Evolutionary conservation across 1,139 yeast species (phyloP).

Genomic region (Nakaseomyces glabratus): DNA sequence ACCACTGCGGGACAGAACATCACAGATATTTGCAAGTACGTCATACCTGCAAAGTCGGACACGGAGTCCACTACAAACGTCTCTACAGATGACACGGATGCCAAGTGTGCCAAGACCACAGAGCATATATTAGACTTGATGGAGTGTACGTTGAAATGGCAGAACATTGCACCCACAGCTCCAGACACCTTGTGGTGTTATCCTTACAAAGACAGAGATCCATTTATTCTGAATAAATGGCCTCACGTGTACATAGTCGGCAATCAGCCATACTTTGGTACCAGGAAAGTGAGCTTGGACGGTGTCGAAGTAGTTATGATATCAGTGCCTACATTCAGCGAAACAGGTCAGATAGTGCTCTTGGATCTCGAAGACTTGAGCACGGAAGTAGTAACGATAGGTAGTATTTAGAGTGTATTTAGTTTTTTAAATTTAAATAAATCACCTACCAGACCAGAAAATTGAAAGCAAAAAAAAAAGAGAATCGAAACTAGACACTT

Average conservation of each 20-base stretch:
- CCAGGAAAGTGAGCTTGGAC: slow-evolving; percentile 30
- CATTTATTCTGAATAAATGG: slow-evolving; percentile 64
- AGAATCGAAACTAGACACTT: too few species aligned
- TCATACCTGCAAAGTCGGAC: slow-evolving; percentile 32
- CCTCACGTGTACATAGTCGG: slow-evolving; percentile 88
- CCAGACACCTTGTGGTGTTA: slow-evolving; percentile 92
- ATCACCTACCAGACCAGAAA: too few species aligned
- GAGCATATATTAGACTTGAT: slow-evolving; percentile 45
- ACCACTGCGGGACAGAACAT: slow-evolving; percentile 84
- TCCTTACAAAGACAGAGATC: slow-evolving; percentile 75
- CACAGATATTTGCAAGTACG: slow-evolving; percentile 63
- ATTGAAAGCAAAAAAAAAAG: too few species aligned
- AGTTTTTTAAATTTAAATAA: too few species aligned
- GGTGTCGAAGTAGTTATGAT: slow-evolving; percentile 41
- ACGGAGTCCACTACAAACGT: slow-evolving; percentile 2
- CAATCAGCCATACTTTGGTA: slow-evolving; percentile 54
- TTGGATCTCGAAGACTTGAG: slow-evolving; percentile 53
- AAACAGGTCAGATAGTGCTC: slow-evolving; percentile 59
- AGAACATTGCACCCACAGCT: slow-evolving; percentile 84
- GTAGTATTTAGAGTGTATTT: slow-evolving; percentile 11
- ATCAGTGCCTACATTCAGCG: slow-evolving; percentile 61
- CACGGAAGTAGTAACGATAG: slow-evolving; percentile 38
- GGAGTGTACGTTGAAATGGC: slow-evolving; percentile 71
- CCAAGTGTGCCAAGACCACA: neutral
- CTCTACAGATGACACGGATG: neutral